phyloP scores from a whole-genome alignment of 2,329 filamentous ascomycete genomes.

The Talaromyces albobiverticillius region DNA sequence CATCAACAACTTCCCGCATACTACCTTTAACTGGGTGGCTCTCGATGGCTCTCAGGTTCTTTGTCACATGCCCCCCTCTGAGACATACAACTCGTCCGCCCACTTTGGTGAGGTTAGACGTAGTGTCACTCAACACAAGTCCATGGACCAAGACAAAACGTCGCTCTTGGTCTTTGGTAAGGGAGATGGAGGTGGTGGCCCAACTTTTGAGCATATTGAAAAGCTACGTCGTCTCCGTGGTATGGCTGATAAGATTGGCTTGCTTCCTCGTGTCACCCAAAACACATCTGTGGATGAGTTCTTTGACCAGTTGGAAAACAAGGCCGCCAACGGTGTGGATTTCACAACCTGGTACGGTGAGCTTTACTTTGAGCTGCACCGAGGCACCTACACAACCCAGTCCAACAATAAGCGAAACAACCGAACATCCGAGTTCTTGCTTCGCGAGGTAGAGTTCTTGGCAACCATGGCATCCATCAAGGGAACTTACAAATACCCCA shows the following conservation, averaged over 20 bases:
- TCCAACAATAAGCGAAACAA: slow-evolving; percentile 97
- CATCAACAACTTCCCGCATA: slow-evolving; percentile 98
- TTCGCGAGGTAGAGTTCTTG: slow-evolving; percentile 84
- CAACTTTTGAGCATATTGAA: slow-evolving; percentile 89
- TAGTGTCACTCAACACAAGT: slow-evolving; percentile 90
- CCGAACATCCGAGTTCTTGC: slow-evolving; percentile 75
- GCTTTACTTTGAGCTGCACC: slow-evolving; percentile 95
- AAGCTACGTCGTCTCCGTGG: slow-evolving; percentile 91
- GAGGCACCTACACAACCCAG: slow-evolving; percentile 95
- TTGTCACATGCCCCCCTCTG: slow-evolving; percentile 93
- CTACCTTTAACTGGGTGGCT: slow-evolving; percentile 97
- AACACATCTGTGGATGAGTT: slow-evolving; percentile 91
- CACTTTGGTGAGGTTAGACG: slow-evolving; percentile 92
- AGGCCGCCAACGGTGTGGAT: slow-evolving; percentile 62
- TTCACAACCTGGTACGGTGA: slow-evolving; percentile 98
- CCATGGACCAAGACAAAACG: slow-evolving; percentile 85
- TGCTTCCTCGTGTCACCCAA: slow-evolving; percentile 83
- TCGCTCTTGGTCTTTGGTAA: slow-evolving; percentile 94
- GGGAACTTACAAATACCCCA: slow-evolving; percentile 78
- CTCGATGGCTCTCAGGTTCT: slow-evolving; percentile 95
- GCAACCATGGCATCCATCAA: slow-evolving; percentile 79
- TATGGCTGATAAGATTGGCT: slow-evolving; percentile 79
- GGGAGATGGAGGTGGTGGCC: slow-evolving; percentile 92
- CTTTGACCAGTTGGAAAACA: slow-evolving; percentile 80
- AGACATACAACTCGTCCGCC: slow-evolving; percentile 93